Evolutionary conservation across 139 green algal species (phyloP), one percentile per base, ranked within the genome.

Genomic region (Closterium sp.): DNA sequence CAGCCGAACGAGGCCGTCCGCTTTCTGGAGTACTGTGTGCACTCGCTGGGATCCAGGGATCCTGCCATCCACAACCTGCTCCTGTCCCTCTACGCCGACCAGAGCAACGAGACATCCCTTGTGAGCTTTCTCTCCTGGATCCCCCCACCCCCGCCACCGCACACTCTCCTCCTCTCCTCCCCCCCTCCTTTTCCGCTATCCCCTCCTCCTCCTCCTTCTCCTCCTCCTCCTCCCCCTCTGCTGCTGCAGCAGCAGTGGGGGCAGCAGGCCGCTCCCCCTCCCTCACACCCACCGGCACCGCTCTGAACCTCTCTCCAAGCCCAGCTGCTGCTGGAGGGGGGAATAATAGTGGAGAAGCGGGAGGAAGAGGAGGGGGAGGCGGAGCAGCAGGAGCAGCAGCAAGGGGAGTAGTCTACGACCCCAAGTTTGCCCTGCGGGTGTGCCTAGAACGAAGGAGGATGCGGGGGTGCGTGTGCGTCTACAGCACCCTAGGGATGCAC

Each of bases 401-500:
- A 28, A 23, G 30, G 31, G 83, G 30, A 7, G 83, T 33, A 86
- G 31, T 87, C 87, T 99, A 98, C 92, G 97, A 99, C 92, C 43
- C 95, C 1, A 96, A 97, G 90, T 96, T 96, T 55, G 97, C 97
- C 16, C 95, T 99, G 87, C 94, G 97, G 34, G 87, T 99, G 84
- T 95, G 94, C 91, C 35, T 95, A 21, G 64, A 95, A 34, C 30
- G 76, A 31, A 25, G 87, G 10, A 87, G 85, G 35, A 94, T 96
- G 30, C 87, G 93, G 12, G 97, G 97, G 19, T 97, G 91, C 55
- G 96, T 99, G 5, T 90, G 93, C 66, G 95, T 99, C 34, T 95
- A 98, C 85, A 97, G 95, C 87, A 94, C 97, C 87, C 89, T 98
- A 64, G 96, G 94, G 21, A 91, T 97, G 91, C 95, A 94, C 38